Evolutionary conservation across 148 eudicot genomes (phyloP), one percentile per base, ranked within the genome.

Genomic region (Vaccinium myrtillus): DNA sequence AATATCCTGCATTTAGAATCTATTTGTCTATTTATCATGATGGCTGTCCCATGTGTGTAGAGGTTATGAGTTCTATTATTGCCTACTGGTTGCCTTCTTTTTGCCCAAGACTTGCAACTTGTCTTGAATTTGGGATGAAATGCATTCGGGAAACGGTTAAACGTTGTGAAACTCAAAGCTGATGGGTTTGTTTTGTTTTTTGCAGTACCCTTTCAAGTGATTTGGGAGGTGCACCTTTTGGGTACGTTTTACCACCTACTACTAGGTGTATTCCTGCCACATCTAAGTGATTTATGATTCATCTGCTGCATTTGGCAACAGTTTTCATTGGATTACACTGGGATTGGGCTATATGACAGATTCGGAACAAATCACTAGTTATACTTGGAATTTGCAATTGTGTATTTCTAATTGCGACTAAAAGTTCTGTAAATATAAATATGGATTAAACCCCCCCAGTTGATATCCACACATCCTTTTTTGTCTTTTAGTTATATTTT

Each of bases 181-280:
- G 75, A 51, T 14, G 55, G 55, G 58, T 27, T 79, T 67, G 3
- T 58, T 65, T 56, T 13, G 27, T 16, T 32, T 86, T 87, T 89
- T 90, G 93, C 94, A 94, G 98, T 87, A 93, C 94, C 76, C 87
- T 95, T 81, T 90, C 95, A 65, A 85, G 84, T 85, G 98, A 92
- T 76, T 81, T 90, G 86, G 96, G 93, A 83, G 98, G 98, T 75
- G 93, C 98, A 58, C 98, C 98, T 53, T 95, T 95, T 79, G 98
- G 98, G 98, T 95, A 94, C 61, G 90, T 87, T 51, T 18, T 81
- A 8, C 59, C 30, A 21, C 9, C 77, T 74, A 58, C 15, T 32
- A 32, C 25, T 30, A 10, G 14, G 13, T 18, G 7, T 39, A 15
- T 21, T 23, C 27, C 25, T 12, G 6, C 79, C 56, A 5, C 49